Conservation (phyloP, 1,139 yeast species). For the Suhomyces anneliseae region DNA sequence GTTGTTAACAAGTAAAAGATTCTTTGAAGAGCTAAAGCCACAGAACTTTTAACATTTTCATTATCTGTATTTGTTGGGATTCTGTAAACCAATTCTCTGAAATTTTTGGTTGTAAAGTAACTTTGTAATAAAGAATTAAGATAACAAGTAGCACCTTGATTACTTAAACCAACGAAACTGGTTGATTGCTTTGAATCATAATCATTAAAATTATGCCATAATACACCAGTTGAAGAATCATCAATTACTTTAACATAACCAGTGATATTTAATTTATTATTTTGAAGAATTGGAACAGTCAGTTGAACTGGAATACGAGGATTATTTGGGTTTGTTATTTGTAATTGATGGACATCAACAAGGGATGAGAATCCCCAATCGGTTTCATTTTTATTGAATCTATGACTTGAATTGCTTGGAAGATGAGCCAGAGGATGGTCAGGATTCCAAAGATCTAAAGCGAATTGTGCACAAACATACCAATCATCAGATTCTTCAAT, state of each 20-base stretch:
- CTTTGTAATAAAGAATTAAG: conserved; percentile 89
- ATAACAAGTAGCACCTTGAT: conserved; percentile 98
- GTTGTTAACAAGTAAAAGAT: conserved; percentile 77
- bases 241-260: conserved; percentile 75
- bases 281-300: conserved; percentile 48
- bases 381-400: conserved; percentile 72
- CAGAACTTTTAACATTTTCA: conserved; percentile 34
- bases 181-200: conserved; percentile 87
- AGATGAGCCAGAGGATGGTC: conserved; percentile 60
- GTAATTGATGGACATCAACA: conserved; percentile 56
- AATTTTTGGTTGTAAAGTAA: conserved; percentile 78
- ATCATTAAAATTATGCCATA: conserved; percentile 85
- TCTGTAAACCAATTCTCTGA: conserved; percentile 82
- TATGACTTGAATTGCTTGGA: conserved; percentile 71
- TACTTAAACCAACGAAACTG: conserved; percentile 88
- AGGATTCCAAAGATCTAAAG: conserved; percentile 84
- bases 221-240: conserved; percentile 86
- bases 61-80: conserved; percentile 60
- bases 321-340: conserved; percentile 17
- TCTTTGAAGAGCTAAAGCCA: conserved; percentile 83
- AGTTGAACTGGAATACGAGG: conserved; percentile 15
- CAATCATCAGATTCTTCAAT: conserved; percentile 47
- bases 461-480: conserved; percentile 91
- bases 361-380: conserved; percentile 97
- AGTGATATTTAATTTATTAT: conserved; percentile 65